Evolutionary conservation across 2,329 filamentous ascomycete species (phyloP).

Genomic region (Exophiala lecanii-corni): DNA sequence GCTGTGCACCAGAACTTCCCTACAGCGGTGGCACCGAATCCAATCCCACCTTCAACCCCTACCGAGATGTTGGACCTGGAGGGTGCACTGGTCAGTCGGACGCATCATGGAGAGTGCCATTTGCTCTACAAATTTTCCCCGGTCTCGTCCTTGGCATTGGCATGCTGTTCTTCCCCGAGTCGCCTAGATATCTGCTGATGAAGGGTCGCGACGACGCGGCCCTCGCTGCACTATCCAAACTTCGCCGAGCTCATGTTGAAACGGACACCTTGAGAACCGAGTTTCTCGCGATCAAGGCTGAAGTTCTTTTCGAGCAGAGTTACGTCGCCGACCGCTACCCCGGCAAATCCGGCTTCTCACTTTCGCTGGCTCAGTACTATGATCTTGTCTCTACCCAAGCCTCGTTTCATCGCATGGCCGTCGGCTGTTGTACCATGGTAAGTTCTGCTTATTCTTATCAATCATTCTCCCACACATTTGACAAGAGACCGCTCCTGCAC

Average conservation of each 20-base stretch:
- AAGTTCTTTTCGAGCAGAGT: slow-evolving; percentile 72
- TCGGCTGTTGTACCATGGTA: not conserved
- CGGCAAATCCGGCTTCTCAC: not conserved
- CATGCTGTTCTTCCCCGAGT: slow-evolving; percentile 74
- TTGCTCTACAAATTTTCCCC: slow-evolving; percentile 66
- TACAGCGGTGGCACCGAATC: not conserved
- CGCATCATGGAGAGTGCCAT: slow-evolving; percentile 68
- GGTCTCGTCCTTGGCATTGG: slow-evolving; percentile 62
- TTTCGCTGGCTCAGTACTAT: not conserved
- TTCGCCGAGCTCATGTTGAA: slow-evolving; percentile 59
- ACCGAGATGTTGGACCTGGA: not conserved
- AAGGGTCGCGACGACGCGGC: slow-evolving; percentile 67
- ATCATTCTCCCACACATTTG: too few species aligned
- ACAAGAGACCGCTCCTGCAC: too few species aligned
- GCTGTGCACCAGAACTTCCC: not conserved
- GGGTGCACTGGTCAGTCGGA: slow-evolving; percentile 35
- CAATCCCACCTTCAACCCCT: not conserved
- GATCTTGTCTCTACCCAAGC: not conserved
- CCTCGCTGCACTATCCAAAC: slow-evolving; percentile 55
- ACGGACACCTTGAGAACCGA: slow-evolving; percentile 69
- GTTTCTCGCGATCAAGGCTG: slow-evolving; percentile 75
- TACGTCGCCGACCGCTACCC: slow-evolving; percentile 56
- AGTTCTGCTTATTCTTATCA: too few species aligned
- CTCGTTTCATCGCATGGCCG: slow-evolving; percentile 1
- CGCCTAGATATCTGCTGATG: slow-evolving; percentile 66